These are phyloP conservation scores for Rugonectria rugulosa DNA, from an alignment of 2,329 filamentous ascomycete species.

Conservation along the genomic window DNA sequence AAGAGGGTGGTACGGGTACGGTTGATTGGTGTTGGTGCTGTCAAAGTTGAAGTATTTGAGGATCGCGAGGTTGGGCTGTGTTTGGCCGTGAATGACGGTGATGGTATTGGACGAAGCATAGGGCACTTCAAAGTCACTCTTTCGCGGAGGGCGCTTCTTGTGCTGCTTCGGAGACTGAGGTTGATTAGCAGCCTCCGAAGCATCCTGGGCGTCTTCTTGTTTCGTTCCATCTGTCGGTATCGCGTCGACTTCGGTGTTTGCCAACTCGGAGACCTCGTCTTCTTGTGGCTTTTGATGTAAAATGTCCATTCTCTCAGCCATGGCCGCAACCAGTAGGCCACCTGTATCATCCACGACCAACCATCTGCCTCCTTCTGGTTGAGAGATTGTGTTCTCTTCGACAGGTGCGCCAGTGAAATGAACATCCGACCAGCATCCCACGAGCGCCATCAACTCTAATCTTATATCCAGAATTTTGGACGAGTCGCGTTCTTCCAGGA, in stretches of 20 bases:
- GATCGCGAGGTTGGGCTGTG: constrained; percentile 86
- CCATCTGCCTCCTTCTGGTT: constrained; percentile 64
- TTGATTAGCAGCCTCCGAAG: constrained; percentile 14
- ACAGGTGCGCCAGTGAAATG: constrained; percentile 62
- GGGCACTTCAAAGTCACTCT: constrained; percentile 66
- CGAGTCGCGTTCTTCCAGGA: constrained; percentile 82
- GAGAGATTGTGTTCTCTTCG: constrained; percentile 34
- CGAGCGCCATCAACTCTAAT: constrained; percentile 81
- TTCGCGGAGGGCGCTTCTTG: constrained; percentile 39
- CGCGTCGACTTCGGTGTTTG: background rate
- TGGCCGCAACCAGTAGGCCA: constrained; percentile 79
- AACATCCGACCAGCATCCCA: constrained; percentile 90
- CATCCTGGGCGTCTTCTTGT: constrained; percentile 16
- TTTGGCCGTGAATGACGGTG: constrained; percentile 81
- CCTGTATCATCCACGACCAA: constrained; percentile 88
- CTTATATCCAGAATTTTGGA: constrained; percentile 84
- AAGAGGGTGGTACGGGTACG: constrained; percentile 75
- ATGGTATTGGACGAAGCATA: constrained; percentile 77
- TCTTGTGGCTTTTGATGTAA: constrained; percentile 60
- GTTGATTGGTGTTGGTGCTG: constrained; percentile 66
- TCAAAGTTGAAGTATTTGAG: constrained; percentile 93
- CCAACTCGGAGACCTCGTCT: constrained; percentile 11
- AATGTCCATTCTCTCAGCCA: constrained; percentile 90
- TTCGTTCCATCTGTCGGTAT: constrained; percentile 9
- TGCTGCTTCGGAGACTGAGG: constrained; percentile 28